A percentile compares a stretch with the other conserved stretches of the same genome.
Conservation (phyloP, 2,329 filamentous ascomycete genomes). For the Ceratocystis cubensis region DNA sequence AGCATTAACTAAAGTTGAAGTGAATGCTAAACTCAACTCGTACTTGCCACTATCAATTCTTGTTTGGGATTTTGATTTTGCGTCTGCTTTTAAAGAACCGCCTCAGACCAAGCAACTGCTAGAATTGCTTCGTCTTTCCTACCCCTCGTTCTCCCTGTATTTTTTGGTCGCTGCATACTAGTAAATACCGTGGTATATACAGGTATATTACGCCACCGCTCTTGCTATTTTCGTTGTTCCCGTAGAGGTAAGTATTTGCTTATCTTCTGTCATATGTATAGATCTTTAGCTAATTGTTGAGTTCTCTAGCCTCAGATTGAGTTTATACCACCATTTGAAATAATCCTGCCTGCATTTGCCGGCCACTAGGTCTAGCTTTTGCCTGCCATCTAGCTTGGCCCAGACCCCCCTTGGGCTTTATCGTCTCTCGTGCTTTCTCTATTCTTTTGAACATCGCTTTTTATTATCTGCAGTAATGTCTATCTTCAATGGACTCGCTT, state of each 20-base stretch:
- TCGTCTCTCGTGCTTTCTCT: neutral
- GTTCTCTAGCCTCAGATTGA: neutral
- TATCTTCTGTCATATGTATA: neutral
- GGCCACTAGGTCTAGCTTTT: neutral
- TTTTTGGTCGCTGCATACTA: neutral
- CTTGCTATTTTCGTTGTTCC: neutral
- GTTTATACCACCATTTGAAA: neutral
- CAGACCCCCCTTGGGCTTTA: neutral
- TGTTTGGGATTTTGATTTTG: no score
- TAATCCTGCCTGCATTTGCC: neutral
- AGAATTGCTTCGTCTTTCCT: no score
- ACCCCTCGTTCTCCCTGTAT: neutral
- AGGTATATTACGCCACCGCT: no score
- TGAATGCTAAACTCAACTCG: no score
- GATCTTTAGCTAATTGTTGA: neutral
- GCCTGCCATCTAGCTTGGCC: neutral
- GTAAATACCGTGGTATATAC: no score
- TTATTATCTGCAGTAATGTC: neutral
- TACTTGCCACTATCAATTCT: no score
- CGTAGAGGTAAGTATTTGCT: neutral
- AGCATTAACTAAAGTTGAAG: no score
- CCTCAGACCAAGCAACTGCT: no score
- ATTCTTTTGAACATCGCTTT: neutral
- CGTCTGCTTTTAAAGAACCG: no score
- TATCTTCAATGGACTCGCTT: slow-evolving; percentile 22